A percentile compares a stretch with the other conserved stretches of the same genome.
Conservation (phyloP, 768 basidiomycete genomes). For the Gymnopilus junonius region DNA sequence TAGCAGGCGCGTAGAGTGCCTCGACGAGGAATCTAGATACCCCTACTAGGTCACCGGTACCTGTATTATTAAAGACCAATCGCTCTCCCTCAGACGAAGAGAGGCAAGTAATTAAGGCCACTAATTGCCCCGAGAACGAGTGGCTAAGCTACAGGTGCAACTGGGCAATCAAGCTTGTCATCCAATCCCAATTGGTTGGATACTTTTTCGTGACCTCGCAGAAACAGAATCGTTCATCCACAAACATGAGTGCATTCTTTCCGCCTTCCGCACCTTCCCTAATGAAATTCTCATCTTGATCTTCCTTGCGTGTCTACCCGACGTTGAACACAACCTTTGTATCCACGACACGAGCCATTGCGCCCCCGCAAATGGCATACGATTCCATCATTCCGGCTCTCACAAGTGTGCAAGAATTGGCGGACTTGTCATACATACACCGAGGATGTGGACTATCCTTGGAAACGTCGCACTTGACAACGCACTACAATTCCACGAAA, state of each 20-base stretch:
- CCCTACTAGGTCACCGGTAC: not conserved
- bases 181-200: not conserved
- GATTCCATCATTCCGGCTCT: not conserved
- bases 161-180: not conserved
- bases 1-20: no score
- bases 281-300: not conserved
- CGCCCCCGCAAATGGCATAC: not conserved
- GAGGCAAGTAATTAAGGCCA: not conserved
- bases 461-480: not conserved
- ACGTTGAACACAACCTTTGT: not conserved
- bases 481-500: not conserved
- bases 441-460: slow-evolving; percentile 1
- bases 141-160: not conserved
- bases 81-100: not conserved
- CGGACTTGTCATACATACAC: not conserved
- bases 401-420: slow-evolving; percentile 1
- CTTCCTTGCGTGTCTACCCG: slow-evolving; percentile 1
- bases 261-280: not conserved
- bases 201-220: not conserved
- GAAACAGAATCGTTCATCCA: not conserved
- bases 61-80: not conserved
- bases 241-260: not conserved
- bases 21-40: not conserved
- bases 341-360: no score
- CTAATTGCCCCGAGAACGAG: not conserved